Conservation (phyloP, 306 rosid genomes). For the Styphnolobium japonicum region DNA sequence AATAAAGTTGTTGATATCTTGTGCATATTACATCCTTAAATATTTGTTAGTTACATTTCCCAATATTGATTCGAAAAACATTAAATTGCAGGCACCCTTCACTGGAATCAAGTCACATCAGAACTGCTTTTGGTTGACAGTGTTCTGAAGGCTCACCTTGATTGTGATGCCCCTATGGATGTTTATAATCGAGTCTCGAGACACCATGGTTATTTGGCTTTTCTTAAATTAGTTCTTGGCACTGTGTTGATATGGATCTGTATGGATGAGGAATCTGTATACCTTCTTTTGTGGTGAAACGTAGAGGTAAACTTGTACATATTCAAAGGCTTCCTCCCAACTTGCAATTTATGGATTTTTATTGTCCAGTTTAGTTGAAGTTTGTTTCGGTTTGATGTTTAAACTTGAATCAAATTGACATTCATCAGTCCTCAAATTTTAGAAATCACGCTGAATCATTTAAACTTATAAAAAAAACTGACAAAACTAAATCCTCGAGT, state of each 20-base stretch:
- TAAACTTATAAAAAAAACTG: too few species aligned
- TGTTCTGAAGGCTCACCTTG: slow-evolving; percentile 2
- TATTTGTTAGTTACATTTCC: not conserved
- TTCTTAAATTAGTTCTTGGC: not conserved
- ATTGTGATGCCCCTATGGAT: slow-evolving; percentile 8
- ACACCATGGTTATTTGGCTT: not conserved
- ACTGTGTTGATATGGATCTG: not conserved
- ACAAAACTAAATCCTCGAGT: too few species aligned
- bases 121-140: slow-evolving; percentile 20
- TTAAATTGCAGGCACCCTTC: slow-evolving; percentile 31
- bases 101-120: slow-evolving; percentile 17
- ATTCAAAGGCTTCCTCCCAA: not conserved
- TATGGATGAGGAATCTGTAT: not conserved
- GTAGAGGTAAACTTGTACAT: not conserved
- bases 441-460: not conserved
- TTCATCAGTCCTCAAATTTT: not conserved
- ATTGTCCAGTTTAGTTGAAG: not conserved
- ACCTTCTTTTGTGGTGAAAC: not conserved
- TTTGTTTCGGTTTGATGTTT: not conserved
- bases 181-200: not conserved
- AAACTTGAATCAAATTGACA: not conserved
- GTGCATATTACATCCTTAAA: not conserved
- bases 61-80: not conserved
- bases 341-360: not conserved
- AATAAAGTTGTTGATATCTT: not conserved